These are phyloP conservation scores for Rhodocollybia butyracea DNA, from an alignment of 768 basidiomycete species.

Conservation along the genomic window DNA sequence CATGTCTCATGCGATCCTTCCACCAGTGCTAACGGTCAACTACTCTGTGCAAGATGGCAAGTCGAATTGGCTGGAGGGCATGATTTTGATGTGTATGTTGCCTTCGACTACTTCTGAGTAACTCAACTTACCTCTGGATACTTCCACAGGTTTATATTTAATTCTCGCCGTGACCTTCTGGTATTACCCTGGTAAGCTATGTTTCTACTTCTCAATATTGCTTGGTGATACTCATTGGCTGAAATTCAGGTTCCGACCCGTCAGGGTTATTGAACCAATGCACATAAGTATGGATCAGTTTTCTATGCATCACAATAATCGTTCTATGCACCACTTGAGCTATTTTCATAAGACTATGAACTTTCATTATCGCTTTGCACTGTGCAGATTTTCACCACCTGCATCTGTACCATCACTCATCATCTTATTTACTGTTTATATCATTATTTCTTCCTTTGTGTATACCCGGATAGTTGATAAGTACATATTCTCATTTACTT, in stretches of 20 bases:
- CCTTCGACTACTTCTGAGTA: background rate
- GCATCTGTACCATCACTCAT: no score
- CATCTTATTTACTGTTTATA: no score
- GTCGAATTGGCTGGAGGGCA: slow-evolving; percentile 61
- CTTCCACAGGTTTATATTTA: slow-evolving; percentile 54
- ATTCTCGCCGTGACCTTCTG: slow-evolving; percentile 71
- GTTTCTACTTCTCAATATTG: background rate
- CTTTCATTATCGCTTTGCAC: no score
- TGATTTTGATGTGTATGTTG: slow-evolving; percentile 53
- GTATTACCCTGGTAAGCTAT: slow-evolving; percentile 45
- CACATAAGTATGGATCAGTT: no score
- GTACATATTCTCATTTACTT: no score
- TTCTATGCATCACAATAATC: no score
- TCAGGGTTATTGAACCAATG: background rate
- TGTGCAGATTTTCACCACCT: no score
- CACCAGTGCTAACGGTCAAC: slow-evolving; percentile 56
- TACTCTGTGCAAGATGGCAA: slow-evolving; percentile 59
- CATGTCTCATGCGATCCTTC: background rate
- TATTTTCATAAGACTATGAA: no score
- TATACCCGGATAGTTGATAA: no score
- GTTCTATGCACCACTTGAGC: no score
- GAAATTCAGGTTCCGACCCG: slow-evolving; percentile 2
- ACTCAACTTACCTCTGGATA: background rate
- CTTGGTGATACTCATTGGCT: background rate
- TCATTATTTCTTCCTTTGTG: no score